These are phyloP conservation scores for Breynia disticha DNA, from an alignment of 441 rosid species.

Conservation along the genomic window DNA sequence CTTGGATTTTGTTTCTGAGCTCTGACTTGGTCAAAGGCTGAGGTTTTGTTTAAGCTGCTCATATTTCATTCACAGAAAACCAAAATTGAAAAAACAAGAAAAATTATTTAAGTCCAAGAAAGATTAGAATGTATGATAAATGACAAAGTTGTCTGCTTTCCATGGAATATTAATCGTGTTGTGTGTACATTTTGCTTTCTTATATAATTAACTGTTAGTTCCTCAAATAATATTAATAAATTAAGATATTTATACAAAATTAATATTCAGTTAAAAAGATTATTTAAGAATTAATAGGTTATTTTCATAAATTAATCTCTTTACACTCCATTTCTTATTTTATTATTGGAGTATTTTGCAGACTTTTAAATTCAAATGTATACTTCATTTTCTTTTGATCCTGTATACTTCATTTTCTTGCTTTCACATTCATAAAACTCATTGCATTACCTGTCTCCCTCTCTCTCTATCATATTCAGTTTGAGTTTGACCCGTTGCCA, in stretches of 20 bases:
- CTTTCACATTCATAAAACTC: constrained; percentile 36
- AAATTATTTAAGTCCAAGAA: too few relatives aligned
- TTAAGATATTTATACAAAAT: too few relatives aligned
- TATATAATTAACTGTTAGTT: too few relatives aligned
- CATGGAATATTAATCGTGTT: too few relatives aligned
- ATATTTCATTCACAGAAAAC: background rate
- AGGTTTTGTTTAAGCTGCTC: constrained; percentile 14
- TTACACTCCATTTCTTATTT: background rate
- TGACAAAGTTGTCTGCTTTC: background rate
- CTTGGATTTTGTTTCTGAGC: constrained; percentile 26
- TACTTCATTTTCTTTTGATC: too few relatives aligned
- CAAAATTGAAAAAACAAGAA: too few relatives aligned
- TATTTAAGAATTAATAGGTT: too few relatives aligned
- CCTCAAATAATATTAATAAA: too few relatives aligned
- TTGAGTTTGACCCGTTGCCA: constrained; percentile 85
- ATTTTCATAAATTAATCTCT: too few relatives aligned
- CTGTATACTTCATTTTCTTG: constrained; percentile 17
- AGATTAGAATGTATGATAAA: too few relatives aligned
- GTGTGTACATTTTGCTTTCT: too few relatives aligned
- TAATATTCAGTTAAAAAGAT: too few relatives aligned
- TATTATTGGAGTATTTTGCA: background rate
- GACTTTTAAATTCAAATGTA: constrained; percentile 5
- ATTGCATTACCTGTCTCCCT: constrained; percentile 12
- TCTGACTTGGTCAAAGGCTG: constrained; percentile 50
- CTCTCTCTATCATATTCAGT: constrained; percentile 26